Evolutionary conservation across 2,329 filamentous ascomycete species (phyloP).

Genomic region (Fusarium agapanthi): DNA sequence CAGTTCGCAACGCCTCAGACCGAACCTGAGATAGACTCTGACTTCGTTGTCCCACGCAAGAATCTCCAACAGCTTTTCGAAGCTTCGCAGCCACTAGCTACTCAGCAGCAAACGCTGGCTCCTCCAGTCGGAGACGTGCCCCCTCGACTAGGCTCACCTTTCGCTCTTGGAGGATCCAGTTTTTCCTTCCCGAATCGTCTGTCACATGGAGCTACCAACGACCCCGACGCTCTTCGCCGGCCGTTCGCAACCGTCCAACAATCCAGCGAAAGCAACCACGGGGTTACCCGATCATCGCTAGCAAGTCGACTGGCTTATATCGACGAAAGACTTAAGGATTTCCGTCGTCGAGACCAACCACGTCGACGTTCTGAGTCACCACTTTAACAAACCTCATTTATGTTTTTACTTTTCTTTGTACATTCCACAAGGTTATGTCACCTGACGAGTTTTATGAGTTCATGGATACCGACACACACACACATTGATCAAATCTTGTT

Average conservation of each 20-base stretch:
- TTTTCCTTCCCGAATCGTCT: slow-evolving; percentile 70
- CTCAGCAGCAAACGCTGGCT: slow-evolving; percentile 29
- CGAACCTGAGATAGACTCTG: slow-evolving; percentile 33
- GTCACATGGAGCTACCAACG: slow-evolving; percentile 56
- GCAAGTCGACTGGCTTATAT: slow-evolving; percentile 65
- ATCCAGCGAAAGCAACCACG: slow-evolving; percentile 46
- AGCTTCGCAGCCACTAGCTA: slow-evolving; percentile 38
- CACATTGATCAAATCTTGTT: slow-evolving; percentile 25
- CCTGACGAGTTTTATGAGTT: slow-evolving; percentile 40
- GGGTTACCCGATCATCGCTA: slow-evolving; percentile 55
- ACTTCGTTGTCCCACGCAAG: slow-evolving; percentile 52
- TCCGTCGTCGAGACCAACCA: slow-evolving; percentile 56
- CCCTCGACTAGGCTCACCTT: slow-evolving; percentile 67
- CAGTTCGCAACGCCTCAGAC: slow-evolving; percentile 48
- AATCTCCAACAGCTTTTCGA: slow-evolving; percentile 55
- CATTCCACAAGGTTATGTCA: slow-evolving; percentile 32
- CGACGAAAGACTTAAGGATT: slow-evolving; percentile 64
- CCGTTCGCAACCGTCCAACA: slow-evolving; percentile 68
- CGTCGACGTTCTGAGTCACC: slow-evolving; percentile 61
- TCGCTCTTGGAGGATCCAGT: slow-evolving; percentile 59
- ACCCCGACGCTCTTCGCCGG: slow-evolving; percentile 55
- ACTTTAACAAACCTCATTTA: slow-evolving; percentile 45
- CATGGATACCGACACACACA: slow-evolving; percentile 29
- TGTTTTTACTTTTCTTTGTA: slow-evolving; percentile 35
- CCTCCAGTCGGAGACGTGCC: slow-evolving; percentile 49